A percentile compares a stretch with the other conserved stretches of the same genome.
phyloP scores from a whole-genome alignment of 139 green algal species.

The Coccomyxa sp. region DNA sequence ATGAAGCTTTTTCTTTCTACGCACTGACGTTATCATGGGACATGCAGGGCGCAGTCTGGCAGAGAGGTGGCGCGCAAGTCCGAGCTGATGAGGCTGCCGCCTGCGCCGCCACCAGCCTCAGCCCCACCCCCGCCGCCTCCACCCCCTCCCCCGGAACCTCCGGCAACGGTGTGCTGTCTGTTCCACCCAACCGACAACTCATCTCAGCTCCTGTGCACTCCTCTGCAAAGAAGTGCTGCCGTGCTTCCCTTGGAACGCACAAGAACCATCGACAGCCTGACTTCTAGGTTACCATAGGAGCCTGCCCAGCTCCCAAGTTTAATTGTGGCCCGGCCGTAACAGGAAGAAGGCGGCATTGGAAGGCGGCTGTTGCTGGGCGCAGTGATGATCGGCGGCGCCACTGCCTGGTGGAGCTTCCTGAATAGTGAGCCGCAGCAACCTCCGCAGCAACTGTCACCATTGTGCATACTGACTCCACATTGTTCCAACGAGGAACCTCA shows the following conservation, averaged over 20 bases:
- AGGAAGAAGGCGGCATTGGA: background rate
- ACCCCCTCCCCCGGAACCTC: constrained; percentile 7
- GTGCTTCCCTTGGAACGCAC: background rate
- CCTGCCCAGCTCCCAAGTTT: background rate
- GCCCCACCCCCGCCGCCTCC: constrained; percentile 15
- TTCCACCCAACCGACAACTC: background rate
- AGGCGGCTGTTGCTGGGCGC: background rate
- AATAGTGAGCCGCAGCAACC: background rate
- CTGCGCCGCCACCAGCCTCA: constrained; percentile 4
- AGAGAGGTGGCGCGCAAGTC: background rate
- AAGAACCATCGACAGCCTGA: no score
- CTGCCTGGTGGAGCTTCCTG: background rate
- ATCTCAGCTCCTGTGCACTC: background rate
- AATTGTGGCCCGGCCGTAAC: background rate
- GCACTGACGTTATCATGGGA: background rate
- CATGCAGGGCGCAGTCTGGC: background rate
- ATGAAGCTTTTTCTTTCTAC: no score
- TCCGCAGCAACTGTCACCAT: constrained; percentile 7
- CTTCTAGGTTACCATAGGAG: background rate
- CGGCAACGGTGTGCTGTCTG: background rate
- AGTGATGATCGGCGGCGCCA: background rate
- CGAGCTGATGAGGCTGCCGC: background rate
- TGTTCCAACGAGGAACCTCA: background rate
- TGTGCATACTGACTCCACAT: background rate
- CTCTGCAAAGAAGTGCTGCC: background rate